Evolutionary conservation across 2,329 filamentous ascomycete genomes (phyloP).

Genomic region (Cladosporium sp.): DNA sequence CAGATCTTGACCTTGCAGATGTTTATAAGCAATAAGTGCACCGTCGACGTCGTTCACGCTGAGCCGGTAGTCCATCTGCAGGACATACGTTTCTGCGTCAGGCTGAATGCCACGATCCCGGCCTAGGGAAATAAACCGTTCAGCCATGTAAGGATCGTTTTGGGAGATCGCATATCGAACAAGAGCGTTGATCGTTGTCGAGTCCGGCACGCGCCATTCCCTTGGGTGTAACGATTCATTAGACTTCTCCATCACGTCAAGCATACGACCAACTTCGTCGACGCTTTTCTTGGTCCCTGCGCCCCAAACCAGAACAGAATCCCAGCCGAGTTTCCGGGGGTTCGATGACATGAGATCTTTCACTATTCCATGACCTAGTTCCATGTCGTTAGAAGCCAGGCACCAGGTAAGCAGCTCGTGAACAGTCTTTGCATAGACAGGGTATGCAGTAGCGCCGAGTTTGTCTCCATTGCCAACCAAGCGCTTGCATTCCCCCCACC

Average conservation of each 20-base stretch:
- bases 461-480: slow-evolving; percentile 64
- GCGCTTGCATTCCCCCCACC: slow-evolving; percentile 59
- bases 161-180: slow-evolving; percentile 68
- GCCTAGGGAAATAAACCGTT: slow-evolving; percentile 67
- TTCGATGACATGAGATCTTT: slow-evolving; percentile 30
- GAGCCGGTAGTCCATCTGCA: slow-evolving; percentile 75
- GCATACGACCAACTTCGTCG: slow-evolving; percentile 69
- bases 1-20: slow-evolving; percentile 55
- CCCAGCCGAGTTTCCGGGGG: slow-evolving; percentile 50
- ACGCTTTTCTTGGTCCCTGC: slow-evolving; percentile 67
- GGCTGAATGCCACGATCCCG: slow-evolving; percentile 61
- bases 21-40: slow-evolving; percentile 61
- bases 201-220: slow-evolving; percentile 54
- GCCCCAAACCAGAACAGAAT: slow-evolving; percentile 72
- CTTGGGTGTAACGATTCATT: slow-evolving; percentile 33
- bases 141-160: slow-evolving; percentile 66
- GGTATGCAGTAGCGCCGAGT: slow-evolving; percentile 14
- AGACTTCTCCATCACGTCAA: slow-evolving; percentile 55
- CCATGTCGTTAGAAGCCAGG: slow-evolving; percentile 47
- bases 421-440: neutral
- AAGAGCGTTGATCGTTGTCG: slow-evolving; percentile 70
- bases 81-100: slow-evolving; percentile 65
- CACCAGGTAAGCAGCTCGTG: slow-evolving; percentile 21
- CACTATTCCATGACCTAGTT: slow-evolving; percentile 62
- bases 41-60: slow-evolving; percentile 67